phyloP scores from a whole-genome alignment of 1,284 basidiomycete species.

The Xerocomus alliaceus region DNA sequence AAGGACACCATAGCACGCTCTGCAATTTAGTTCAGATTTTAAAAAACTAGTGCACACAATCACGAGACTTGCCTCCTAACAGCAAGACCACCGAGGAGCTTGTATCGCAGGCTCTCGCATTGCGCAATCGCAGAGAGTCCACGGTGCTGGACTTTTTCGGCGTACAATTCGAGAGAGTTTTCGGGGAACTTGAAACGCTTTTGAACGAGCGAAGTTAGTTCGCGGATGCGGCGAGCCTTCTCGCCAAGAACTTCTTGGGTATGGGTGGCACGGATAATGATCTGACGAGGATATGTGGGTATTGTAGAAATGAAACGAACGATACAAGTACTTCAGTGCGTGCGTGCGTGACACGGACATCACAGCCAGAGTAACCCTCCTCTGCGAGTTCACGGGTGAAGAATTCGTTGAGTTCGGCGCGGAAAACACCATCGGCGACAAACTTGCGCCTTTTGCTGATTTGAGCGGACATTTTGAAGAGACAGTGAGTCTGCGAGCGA shows the following conservation, averaged over 20 bases:
- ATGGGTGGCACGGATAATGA: conserved; percentile 99
- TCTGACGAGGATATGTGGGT: conserved; percentile 54
- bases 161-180: conserved; percentile 98
- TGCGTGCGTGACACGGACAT: conserved; percentile 99
- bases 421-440: conserved; percentile 98
- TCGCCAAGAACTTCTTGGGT: conserved; percentile 99
- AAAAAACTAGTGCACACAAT: background rate
- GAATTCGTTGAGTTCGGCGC: conserved; percentile 98
- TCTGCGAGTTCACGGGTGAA: conserved; percentile 98
- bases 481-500: conserved; percentile 18
- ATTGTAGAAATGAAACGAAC: conserved; percentile 3
- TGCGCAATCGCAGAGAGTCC: conserved; percentile 99
- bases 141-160: conserved; percentile 99
- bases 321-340: conserved; percentile 82
- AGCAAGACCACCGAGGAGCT: conserved; percentile 98
- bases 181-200: conserved; percentile 99
- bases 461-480: conserved; percentile 72
- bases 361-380: conserved; percentile 99
- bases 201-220: conserved; percentile 97
- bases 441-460: conserved; percentile 99
- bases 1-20: conserved; percentile 99
- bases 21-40: conserved; percentile 42
- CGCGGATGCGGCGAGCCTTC: conserved; percentile 99
- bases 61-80: conserved; percentile 82
- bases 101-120: conserved; percentile 98